Conservation (phyloP, 1,139 yeast species). For the Scheffersomyces cryptocercus region DNA sequence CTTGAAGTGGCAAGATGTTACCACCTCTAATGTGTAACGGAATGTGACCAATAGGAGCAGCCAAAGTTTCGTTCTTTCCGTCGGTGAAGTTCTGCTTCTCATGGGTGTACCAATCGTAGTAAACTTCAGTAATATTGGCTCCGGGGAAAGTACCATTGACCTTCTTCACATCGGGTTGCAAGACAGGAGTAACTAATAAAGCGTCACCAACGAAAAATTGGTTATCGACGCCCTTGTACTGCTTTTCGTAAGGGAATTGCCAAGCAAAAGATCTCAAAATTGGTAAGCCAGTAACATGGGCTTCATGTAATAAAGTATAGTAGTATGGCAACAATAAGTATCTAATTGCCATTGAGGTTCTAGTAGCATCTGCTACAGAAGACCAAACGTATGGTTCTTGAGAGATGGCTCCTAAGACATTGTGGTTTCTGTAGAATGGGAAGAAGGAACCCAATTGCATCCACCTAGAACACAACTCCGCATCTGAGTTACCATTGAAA, state of each 20-base stretch:
- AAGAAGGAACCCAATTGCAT: slow-evolving; percentile 26
- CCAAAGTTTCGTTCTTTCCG: slow-evolving; percentile 21
- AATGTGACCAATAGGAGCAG: slow-evolving; percentile 24
- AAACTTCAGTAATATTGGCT: slow-evolving; percentile 18
- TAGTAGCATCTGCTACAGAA: slow-evolving; percentile 19
- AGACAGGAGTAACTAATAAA: slow-evolving; percentile 24
- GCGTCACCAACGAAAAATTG: slow-evolving; percentile 27
- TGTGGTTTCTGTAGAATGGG: slow-evolving; percentile 26
- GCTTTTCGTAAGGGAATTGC: slow-evolving; percentile 20
- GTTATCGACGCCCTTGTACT: slow-evolving; percentile 17
- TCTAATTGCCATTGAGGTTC: slow-evolving; percentile 19
- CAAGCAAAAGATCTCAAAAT: slow-evolving; percentile 21
- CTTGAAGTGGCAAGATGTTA: slow-evolving; percentile 23
- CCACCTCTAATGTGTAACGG: slow-evolving; percentile 24
- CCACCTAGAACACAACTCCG: slow-evolving; percentile 26
- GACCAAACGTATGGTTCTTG: slow-evolving; percentile 26
- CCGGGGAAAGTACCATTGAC: slow-evolving; percentile 29
- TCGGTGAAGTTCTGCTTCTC: slow-evolving; percentile 18
- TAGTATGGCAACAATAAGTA: slow-evolving; percentile 23
- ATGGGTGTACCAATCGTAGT: slow-evolving; percentile 36
- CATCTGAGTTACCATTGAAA: slow-evolving; percentile 22
- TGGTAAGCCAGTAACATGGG: slow-evolving; percentile 23
- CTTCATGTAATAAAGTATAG: slow-evolving; percentile 21
- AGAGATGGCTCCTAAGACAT: slow-evolving; percentile 19
- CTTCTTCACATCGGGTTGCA: slow-evolving; percentile 20